Evolutionary conservation across 2,329 filamentous ascomycete genomes (phyloP).

Genomic region (Penicillium paneum): DNA sequence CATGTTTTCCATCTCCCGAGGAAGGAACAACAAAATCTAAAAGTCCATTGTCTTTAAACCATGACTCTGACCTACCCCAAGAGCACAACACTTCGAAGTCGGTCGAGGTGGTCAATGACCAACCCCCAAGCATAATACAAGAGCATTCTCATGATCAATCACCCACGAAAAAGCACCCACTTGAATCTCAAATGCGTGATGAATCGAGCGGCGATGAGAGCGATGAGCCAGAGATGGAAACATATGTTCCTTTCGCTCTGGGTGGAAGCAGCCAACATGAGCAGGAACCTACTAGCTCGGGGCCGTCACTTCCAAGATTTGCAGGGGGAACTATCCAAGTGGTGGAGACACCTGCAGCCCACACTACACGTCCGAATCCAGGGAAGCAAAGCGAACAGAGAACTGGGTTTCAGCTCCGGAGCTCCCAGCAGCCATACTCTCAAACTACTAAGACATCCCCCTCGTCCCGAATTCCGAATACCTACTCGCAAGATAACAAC

Average conservation of each 20-base stretch:
- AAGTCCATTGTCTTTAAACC: background rate
- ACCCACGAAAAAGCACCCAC: too few relatives aligned
- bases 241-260: slow-evolving; percentile 33
- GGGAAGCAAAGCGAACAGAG: background rate
- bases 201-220: slow-evolving; percentile 23
- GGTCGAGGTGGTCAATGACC: background rate
- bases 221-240: slow-evolving; percentile 38
- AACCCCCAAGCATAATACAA: background rate
- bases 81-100: background rate
- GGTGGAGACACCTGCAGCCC: slow-evolving; percentile 27
- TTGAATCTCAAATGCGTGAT: background rate
- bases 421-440: slow-evolving; percentile 19
- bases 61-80: background rate
- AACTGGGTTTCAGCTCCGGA: background rate
- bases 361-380: slow-evolving; percentile 8
- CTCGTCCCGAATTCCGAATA: slow-evolving; percentile 35
- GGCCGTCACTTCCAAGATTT: slow-evolving; percentile 18
- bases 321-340: slow-evolving; percentile 30
- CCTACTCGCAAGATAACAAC: slow-evolving; percentile 27
- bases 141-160: background rate
- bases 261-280: slow-evolving; percentile 24
- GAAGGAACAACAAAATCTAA: background rate
- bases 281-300: slow-evolving; percentile 22
- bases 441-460: slow-evolving; percentile 31
- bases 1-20: background rate